phyloP scores from a whole-genome alignment of 2,329 filamentous ascomycete species.

The Didymella keratinophila region DNA sequence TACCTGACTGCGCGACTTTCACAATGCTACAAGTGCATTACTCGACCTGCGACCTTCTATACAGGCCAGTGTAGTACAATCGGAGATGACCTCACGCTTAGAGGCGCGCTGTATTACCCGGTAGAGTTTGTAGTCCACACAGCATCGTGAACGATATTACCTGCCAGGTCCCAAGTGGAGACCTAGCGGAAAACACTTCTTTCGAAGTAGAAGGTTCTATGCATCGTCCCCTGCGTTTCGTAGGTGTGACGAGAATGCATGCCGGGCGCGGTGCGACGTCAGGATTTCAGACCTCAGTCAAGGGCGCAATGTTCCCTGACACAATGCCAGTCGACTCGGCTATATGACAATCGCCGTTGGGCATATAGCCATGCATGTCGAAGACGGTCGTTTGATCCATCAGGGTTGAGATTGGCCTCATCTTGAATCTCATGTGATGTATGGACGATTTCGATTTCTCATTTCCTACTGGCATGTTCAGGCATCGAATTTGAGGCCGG shows the following conservation, averaged over 20 bases:
- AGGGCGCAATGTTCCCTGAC: background rate
- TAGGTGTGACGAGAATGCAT: background rate
- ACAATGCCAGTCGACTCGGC: background rate
- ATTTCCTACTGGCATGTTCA: slow-evolving; percentile 31
- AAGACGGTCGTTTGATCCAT: background rate
- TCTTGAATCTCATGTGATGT: background rate
- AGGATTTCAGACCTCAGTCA: background rate
- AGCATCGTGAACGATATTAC: slow-evolving; percentile 4
- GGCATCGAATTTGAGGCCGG: slow-evolving; percentile 49
- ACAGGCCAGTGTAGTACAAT: background rate
- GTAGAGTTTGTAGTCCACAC: slow-evolving; percentile 2
- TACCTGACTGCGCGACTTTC: background rate
- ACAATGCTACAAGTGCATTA: background rate
- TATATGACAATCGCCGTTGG: background rate
- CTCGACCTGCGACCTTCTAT: background rate
- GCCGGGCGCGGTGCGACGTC: background rate
- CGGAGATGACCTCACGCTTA: background rate
- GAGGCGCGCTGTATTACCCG: slow-evolving; percentile 12
- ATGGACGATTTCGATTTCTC: background rate
- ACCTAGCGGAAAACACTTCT: background rate
- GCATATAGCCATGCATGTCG: background rate
- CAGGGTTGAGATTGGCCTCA: too few species aligned
- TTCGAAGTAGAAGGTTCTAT: slow-evolving; percentile 9
- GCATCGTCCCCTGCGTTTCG: slow-evolving; percentile 3
- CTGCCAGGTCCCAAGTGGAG: slow-evolving; percentile 2